Evolutionary conservation across 805 yeast genomes (phyloP).

Genomic region (Hanseniaspora singularis): DNA sequence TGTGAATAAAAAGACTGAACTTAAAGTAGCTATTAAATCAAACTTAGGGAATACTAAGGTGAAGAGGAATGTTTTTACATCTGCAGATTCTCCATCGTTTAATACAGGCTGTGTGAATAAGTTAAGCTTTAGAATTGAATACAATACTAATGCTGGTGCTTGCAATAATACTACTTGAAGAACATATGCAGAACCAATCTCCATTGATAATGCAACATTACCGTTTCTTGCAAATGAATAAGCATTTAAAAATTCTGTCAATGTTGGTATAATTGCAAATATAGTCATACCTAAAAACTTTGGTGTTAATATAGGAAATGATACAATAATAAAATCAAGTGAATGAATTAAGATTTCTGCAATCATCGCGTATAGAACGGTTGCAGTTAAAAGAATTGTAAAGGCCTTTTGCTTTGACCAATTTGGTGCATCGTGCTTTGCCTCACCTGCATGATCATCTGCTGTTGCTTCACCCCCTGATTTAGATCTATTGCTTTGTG

Average conservation of each 20-base stretch:
- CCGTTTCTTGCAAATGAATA: slow-evolving; percentile 94
- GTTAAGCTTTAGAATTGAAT: slow-evolving; percentile 44
- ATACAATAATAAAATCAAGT: slow-evolving; percentile 72
- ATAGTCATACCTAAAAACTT: slow-evolving; percentile 87
- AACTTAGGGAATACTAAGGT: slow-evolving; percentile 86
- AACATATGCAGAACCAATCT: slow-evolving; percentile 95
- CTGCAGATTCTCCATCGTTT: slow-evolving; percentile 16
- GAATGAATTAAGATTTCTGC: slow-evolving; percentile 91
- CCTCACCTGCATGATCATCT: slow-evolving; percentile 30
- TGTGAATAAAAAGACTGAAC: slow-evolving; percentile 79
- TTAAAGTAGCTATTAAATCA: slow-evolving; percentile 79
- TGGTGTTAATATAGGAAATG: slow-evolving; percentile 66
- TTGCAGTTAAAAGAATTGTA: slow-evolving; percentile 68
- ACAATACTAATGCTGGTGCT: slow-evolving; percentile 78
- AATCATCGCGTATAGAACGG: slow-evolving; percentile 76
- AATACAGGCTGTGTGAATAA: slow-evolving; percentile 15
- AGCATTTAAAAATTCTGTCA: slow-evolving; percentile 93
- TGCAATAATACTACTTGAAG: slow-evolving; percentile 88
- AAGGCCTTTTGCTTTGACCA: slow-evolving; percentile 86
- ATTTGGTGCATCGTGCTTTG: slow-evolving; percentile 93
- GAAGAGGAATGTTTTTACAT: slow-evolving; percentile 37
- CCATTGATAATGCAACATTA: slow-evolving; percentile 92
- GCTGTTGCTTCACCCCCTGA: slow-evolving; percentile 20
- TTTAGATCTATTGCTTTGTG: too few relatives aligned
- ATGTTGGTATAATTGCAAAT: slow-evolving; percentile 91